Conservation (phyloP, 495 filamentous ascomycete species). For the Penicillium pulvis region DNA sequence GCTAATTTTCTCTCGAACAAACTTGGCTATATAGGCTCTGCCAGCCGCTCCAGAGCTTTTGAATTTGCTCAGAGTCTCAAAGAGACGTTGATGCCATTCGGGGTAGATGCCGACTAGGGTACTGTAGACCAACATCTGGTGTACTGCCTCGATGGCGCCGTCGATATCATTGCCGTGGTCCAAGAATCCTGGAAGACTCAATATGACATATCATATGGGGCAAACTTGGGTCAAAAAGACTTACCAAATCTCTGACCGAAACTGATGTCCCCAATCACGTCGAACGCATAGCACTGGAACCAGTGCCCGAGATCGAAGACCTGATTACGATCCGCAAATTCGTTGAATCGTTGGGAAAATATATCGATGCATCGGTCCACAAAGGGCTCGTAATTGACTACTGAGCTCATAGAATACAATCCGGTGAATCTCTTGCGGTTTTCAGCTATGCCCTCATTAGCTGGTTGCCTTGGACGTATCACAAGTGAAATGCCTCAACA, state of each 20-base stretch:
- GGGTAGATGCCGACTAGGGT: conserved; percentile 53
- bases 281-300: conserved; percentile 62
- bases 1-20: conserved; percentile 46
- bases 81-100: conserved; percentile 48
- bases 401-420: conserved; percentile 54
- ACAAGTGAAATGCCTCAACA: not conserved
- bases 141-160: conserved; percentile 58
- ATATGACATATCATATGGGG: conserved; percentile 7
- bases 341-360: conserved; percentile 45
- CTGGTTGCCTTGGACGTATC: not conserved
- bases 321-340: conserved; percentile 37
- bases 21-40: conserved; percentile 44
- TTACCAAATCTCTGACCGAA: conserved; percentile 60
- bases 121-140: conserved; percentile 57
- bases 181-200: conserved; percentile 48
- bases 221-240: conserved; percentile 1
- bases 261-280: conserved; percentile 67
- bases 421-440: conserved; percentile 44
- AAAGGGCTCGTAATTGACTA: conserved; percentile 57
- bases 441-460: conserved; percentile 25
- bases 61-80: conserved; percentile 39
- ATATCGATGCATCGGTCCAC: conserved; percentile 55
- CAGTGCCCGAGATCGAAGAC: conserved; percentile 52
- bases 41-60: conserved; percentile 45
- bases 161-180: conserved; percentile 65